Conservation (phyloP, 2,329 filamentous ascomycete genomes). For the Cadophora sp. region DNA sequence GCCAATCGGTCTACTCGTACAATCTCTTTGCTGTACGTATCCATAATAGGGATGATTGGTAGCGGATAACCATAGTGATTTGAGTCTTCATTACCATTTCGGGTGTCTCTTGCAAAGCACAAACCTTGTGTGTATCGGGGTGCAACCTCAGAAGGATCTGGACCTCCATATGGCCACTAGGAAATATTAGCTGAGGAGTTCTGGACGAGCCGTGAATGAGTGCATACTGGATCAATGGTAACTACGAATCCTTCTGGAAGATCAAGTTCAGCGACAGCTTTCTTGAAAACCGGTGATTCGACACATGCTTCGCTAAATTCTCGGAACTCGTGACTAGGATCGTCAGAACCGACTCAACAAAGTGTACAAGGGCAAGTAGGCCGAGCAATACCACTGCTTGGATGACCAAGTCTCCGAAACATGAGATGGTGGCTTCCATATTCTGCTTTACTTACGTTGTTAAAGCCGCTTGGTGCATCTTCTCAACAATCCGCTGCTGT, state of each 20-base stretch:
- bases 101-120: constrained; percentile 57
- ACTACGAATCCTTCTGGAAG: constrained; percentile 61
- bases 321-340: constrained; percentile 27
- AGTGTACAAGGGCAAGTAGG: not conserved
- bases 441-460: constrained; percentile 48
- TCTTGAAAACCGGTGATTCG: constrained; percentile 57
- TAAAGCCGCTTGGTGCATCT: constrained; percentile 54
- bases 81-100: constrained; percentile 31
- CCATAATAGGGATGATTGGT: constrained; percentile 55
- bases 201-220: not conserved
- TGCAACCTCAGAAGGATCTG: constrained; percentile 53
- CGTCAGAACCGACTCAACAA: not conserved
- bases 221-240: constrained; percentile 52
- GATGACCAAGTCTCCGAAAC: not conserved
- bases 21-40: constrained; percentile 53
- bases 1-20: constrained; percentile 56
- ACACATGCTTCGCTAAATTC: constrained; percentile 34
- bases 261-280: constrained; percentile 56
- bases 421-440: not conserved
- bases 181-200: not conserved
- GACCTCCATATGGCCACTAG: constrained; percentile 61
- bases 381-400: not conserved
- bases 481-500: constrained; percentile 53
- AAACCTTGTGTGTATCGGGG: constrained; percentile 60
- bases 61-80: constrained; percentile 60